phyloP scores from a whole-genome alignment of 1,139 yeast species.

The Geotrichum phurueaensis region DNA sequence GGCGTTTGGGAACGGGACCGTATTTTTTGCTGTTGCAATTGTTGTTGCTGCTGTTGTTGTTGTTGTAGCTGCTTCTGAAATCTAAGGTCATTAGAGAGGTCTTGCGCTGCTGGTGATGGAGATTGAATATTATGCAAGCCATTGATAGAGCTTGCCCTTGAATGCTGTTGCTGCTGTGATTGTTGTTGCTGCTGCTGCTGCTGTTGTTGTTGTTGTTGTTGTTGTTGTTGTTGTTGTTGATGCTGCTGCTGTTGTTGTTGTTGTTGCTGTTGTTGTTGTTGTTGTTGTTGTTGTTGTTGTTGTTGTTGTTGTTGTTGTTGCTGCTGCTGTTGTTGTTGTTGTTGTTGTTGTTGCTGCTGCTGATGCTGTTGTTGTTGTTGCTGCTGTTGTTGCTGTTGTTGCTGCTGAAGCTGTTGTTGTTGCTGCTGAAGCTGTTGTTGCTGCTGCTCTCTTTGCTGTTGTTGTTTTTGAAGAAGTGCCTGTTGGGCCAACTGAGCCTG shows the following conservation, averaged over 20 bases:
- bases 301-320: neutral
- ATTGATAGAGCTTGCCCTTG: constrained; percentile 1
- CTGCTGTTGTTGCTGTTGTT: neutral
- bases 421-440: neutral
- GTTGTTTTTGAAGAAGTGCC: neutral
- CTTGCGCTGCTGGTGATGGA: constrained; percentile 6
- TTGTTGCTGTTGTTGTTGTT: neutral
- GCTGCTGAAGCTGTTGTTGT: neutral
- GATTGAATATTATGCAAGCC: neutral
- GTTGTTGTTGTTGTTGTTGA: neutral
- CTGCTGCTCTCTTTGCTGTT: neutral
- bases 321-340: neutral
- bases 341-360: neutral
- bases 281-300: neutral
- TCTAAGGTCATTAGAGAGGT: constrained; percentile 2
- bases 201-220: neutral
- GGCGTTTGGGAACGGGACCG: constrained; percentile 10
- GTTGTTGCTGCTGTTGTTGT: constrained; percentile 5
- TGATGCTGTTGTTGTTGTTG: neutral
- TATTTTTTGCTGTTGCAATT: constrained; percentile 1
- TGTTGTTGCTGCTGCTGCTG: neutral
- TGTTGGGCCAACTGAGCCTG: neutral
- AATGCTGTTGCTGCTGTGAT: neutral
- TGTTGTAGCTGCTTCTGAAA: constrained; percentile 10
- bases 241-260: neutral